These are phyloP conservation scores for Fusarium sp. DNA, from an alignment of 2,329 filamentous ascomycete genomes.

Conservation along the genomic window DNA sequence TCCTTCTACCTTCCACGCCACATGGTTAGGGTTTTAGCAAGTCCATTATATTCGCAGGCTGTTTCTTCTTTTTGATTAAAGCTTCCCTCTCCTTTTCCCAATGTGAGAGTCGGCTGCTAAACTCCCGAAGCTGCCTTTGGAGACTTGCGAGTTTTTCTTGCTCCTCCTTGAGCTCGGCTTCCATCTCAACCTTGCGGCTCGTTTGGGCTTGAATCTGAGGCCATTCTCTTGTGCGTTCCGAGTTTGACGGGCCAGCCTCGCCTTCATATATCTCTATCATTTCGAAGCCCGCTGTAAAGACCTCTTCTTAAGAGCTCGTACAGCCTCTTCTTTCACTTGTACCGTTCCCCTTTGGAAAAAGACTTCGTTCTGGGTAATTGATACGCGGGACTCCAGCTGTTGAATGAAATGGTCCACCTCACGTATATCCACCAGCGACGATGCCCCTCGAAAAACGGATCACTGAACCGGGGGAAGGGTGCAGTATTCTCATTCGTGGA, in stretches of 20 bases:
- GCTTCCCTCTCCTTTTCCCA: background rate
- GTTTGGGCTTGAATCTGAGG: background rate
- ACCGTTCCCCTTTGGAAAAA: background rate
- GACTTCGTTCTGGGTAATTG: accelerated
- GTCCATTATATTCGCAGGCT: too few relatives aligned
- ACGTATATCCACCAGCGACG: background rate
- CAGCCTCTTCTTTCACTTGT: too few relatives aligned
- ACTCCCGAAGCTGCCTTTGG: background rate
- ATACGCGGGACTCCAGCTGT: background rate
- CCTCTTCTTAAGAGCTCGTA: background rate
- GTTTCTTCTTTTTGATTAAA: too few relatives aligned
- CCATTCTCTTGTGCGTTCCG: background rate
- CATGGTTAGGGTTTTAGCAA: too few relatives aligned
- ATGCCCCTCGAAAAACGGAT: background rate
- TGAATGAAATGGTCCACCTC: background rate
- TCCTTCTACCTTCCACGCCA: background rate
- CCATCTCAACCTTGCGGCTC: background rate
- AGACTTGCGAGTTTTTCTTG: background rate
- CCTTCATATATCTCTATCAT: background rate
- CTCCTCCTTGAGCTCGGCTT: background rate
- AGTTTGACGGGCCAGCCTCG: background rate
- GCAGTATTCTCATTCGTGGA: background rate
- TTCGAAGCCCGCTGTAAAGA: too few relatives aligned
- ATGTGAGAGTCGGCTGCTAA: background rate
- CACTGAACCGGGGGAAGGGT: background rate